Conservation (phyloP, 2,329 filamentous ascomycete species). For the Colletotrichum cuscutae region DNA sequence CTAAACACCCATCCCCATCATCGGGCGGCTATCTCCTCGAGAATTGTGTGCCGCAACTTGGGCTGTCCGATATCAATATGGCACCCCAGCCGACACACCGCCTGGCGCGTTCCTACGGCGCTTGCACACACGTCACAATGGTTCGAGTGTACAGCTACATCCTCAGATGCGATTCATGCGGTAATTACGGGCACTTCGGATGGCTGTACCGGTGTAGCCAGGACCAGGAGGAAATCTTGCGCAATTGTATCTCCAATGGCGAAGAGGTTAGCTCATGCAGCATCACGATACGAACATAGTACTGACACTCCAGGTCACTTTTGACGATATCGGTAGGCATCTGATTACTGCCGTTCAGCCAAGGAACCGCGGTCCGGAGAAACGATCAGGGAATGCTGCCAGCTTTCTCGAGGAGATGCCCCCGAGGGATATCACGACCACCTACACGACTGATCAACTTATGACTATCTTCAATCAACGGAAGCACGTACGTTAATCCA, state of each 20-base stretch:
- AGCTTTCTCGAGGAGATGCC: slow-evolving; percentile 57
- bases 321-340: slow-evolving; percentile 47
- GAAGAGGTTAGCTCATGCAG: slow-evolving; percentile 37
- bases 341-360: slow-evolving; percentile 46
- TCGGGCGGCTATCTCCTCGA: slow-evolving; percentile 5
- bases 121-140: slow-evolving; percentile 76
- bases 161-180: slow-evolving; percentile 68
- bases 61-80: slow-evolving; percentile 15
- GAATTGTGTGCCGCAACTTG: not conserved
- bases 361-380: slow-evolving; percentile 52
- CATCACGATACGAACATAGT: slow-evolving; percentile 22
- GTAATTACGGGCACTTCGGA: slow-evolving; percentile 64
- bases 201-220: slow-evolving; percentile 81
- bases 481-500: slow-evolving; percentile 51
- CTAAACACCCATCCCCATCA: not conserved
- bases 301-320: slow-evolving; percentile 41
- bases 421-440: slow-evolving; percentile 48
- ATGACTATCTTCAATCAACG: slow-evolving; percentile 60
- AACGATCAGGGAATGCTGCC: slow-evolving; percentile 51
- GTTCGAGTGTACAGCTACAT: slow-evolving; percentile 68
- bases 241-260: slow-evolving; percentile 47
- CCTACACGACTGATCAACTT: slow-evolving; percentile 60
- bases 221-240: slow-evolving; percentile 59
- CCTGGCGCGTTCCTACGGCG: slow-evolving; percentile 7
- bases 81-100: not conserved